These are phyloP conservation scores for Trichoderma afroharzianum DNA, from an alignment of 2,329 filamentous ascomycete species.

Conservation along the genomic window DNA sequence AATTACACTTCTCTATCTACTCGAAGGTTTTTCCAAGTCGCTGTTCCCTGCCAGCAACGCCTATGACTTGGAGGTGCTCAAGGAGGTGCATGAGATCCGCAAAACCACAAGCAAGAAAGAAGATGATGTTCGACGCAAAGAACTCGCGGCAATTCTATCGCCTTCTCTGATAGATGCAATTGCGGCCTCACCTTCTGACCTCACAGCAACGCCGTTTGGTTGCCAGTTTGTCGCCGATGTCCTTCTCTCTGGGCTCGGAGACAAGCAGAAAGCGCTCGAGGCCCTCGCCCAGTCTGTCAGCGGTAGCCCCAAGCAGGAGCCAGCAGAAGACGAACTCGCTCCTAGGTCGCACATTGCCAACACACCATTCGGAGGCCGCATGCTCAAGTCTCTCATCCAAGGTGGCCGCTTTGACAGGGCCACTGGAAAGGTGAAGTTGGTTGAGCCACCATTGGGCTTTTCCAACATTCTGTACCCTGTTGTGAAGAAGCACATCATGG, in stretches of 20 bases:
- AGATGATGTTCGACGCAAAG: constrained; percentile 66
- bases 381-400: constrained; percentile 87
- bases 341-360: constrained; percentile 55
- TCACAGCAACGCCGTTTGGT: constrained; percentile 75
- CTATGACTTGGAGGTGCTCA: constrained; percentile 65
- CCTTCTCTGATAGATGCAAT: constrained; percentile 73
- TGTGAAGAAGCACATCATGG: constrained; percentile 69
- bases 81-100: constrained; percentile 75
- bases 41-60: constrained; percentile 60
- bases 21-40: constrained; percentile 62
- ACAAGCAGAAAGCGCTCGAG: constrained; percentile 70
- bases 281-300: constrained; percentile 64
- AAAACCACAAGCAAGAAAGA: constrained; percentile 92
- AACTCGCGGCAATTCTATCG: constrained; percentile 71
- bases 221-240: constrained; percentile 83
- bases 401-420: constrained; percentile 81
- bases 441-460: constrained; percentile 77
- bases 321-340: constrained; percentile 40
- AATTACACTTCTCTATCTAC: constrained; percentile 73
- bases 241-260: constrained; percentile 69
- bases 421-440: constrained; percentile 65
- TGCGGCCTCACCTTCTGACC: constrained; percentile 59
- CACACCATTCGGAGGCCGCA: constrained; percentile 65
- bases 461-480: constrained; percentile 75
- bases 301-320: constrained; percentile 47